Evolutionary conservation across 768 basidiomycete genomes (phyloP).

Genomic region (Cyclocybe cylindracea): DNA sequence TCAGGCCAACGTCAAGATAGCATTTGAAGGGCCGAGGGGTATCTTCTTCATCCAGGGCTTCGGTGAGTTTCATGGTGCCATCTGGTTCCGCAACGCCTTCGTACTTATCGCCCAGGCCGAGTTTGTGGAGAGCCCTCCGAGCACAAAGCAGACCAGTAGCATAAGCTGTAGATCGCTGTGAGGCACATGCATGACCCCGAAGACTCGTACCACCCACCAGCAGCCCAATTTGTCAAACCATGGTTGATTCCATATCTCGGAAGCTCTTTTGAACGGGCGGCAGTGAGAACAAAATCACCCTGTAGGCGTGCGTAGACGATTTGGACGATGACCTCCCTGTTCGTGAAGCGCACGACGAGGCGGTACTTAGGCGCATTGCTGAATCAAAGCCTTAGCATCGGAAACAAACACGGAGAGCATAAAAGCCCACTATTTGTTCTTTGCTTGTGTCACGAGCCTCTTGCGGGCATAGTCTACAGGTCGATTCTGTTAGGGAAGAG

Average conservation of each 20-base stretch:
- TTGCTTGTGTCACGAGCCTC: conserved; percentile 95
- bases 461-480: conserved; percentile 92
- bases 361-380: conserved; percentile 98
- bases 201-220: conserved; percentile 51
- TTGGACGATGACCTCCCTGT: conserved; percentile 93
- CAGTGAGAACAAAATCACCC: conserved; percentile 90
- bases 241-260: conserved; percentile 96
- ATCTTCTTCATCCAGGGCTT: conserved; percentile 86
- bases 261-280: conserved; percentile 89
- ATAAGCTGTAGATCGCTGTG: conserved; percentile 59
- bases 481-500: conserved; percentile 12
- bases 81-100: conserved; percentile 92
- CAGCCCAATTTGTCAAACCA: conserved; percentile 98
- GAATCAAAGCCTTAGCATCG: background rate
- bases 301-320: conserved; percentile 97
- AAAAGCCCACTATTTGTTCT: conserved; percentile 90
- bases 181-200: conserved; percentile 3
- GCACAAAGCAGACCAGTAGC: conserved; percentile 95
- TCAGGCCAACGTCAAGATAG: conserved; percentile 98
- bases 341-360: conserved; percentile 98
- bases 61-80: conserved; percentile 81
- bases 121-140: conserved; percentile 91
- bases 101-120: conserved; percentile 98
- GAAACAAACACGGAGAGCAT: background rate
- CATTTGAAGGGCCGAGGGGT: conserved; percentile 98